These are phyloP conservation scores for Citrus reticulata DNA, from an alignment of 345 rosid genomes.

Conservation along the genomic window DNA sequence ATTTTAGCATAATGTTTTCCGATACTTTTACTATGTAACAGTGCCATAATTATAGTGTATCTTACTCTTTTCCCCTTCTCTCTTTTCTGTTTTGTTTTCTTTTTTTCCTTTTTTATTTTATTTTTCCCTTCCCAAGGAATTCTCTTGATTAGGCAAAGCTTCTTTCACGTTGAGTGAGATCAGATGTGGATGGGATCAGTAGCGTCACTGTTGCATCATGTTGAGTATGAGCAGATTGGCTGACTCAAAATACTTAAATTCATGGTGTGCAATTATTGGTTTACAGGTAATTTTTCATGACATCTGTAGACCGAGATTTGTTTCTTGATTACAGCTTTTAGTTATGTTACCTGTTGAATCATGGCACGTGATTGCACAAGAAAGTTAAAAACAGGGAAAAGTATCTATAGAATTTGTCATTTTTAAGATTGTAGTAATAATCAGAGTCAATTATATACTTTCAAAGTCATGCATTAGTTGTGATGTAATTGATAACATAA, in stretches of 20 bases:
- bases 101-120: neutral
- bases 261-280: conserved; percentile 23
- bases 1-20: conserved; percentile 1
- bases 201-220: conserved; percentile 23
- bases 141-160: conserved; percentile 21
- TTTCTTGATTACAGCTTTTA: conserved; percentile 2
- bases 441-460: neutral
- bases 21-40: conserved; percentile 7
- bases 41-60: conserved; percentile 17
- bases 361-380: neutral
- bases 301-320: conserved; percentile 8
- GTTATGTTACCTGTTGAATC: neutral
- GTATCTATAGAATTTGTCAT: neutral
- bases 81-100: conserved; percentile 9
- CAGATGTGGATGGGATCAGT: conserved; percentile 35
- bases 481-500: neutral
- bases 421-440: neutral
- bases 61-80: conserved; percentile 30
- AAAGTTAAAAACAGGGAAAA: neutral
- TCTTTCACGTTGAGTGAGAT: conserved; percentile 25
- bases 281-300: conserved; percentile 35
- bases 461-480: neutral
- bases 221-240: conserved; percentile 32
- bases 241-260: conserved; percentile 20
- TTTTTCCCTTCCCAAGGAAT: conserved; percentile 7